Evolutionary conservation across 441 rosid species (phyloP), one percentile per base, ranked within the genome.

Genomic region (Erodium chrysanthum): DNA sequence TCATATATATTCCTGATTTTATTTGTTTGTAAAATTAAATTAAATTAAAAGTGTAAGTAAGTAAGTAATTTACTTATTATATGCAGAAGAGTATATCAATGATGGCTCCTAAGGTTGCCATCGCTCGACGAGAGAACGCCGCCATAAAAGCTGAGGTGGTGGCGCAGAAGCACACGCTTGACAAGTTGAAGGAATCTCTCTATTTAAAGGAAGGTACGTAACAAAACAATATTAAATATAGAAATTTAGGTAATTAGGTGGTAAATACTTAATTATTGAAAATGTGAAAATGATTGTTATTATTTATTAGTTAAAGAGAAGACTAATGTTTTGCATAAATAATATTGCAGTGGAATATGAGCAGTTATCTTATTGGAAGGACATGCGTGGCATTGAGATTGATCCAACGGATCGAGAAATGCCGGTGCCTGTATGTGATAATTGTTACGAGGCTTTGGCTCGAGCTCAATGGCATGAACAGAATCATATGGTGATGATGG

Each of bases 381-480:
- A 56, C 25, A 12, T 2, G 11, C 27, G 25, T 7, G 61, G 61
- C 5, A 56, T 56, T 7, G 61, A 56, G 61, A 10, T 56, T 9
- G 61, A 56, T 56, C 61, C 27, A 0, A 17, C 23, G 20, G 61
- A 56, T 56, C 61, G 27, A 56, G 23, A 20, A 22, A 56, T 56
- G 61, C 27, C 5, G 2, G 61, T 9, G 27, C 61, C 61, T 7
- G 14, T 56, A 10, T 56, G 61, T 21, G 61, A 20, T 22, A 20
- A 56, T 56, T 56, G 61, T 56, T 56, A 56, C 61, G 61, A 56
- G 61, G 61, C 27, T 9, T 56, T 20, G 61, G 25, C 61, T 56
- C 27, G 20, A 52, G 61, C 61, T 56, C 18, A 56, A 20, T 5
- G 20, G 22, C 27, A 8, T 21, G 61, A 56, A 20, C 61, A 56